These are phyloP conservation scores for Salix koriyanagi DNA, from an alignment of 345 rosid species.

Conservation along the genomic window DNA sequence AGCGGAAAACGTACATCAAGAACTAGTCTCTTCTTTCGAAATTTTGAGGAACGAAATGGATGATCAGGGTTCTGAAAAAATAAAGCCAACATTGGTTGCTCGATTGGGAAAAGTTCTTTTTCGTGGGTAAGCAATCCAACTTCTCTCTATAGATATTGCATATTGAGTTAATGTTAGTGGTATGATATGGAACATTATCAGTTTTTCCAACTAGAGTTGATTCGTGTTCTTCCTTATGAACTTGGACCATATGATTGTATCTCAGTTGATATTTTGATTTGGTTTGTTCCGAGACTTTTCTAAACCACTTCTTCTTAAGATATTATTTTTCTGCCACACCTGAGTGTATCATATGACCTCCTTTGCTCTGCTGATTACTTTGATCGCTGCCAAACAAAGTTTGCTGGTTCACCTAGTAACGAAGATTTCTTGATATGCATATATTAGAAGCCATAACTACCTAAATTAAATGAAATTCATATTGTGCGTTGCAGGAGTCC, in stretches of 20 bases:
- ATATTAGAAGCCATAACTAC: not conserved
- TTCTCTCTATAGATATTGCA: not conserved
- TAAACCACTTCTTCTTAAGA: too few species aligned
- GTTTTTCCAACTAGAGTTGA: too few species aligned
- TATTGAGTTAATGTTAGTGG: too few species aligned
- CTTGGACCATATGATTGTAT: too few species aligned
- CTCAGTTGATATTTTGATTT: too few species aligned
- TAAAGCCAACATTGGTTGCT: conserved; percentile 47
- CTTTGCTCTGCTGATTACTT: too few species aligned
- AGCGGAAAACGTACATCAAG: conserved; percentile 46
- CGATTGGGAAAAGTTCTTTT: conserved; percentile 54
- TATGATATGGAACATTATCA: too few species aligned
- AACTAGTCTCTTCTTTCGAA: conserved; percentile 40
- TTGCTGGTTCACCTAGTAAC: not conserved
- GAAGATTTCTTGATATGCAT: not conserved
- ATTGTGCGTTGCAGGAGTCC: conserved; percentile 26
- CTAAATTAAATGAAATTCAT: not conserved
- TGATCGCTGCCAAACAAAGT: not conserved
- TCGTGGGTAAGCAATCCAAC: conserved; percentile 32
- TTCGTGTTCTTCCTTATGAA: too few species aligned
- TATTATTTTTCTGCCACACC: too few species aligned
- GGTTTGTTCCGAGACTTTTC: too few species aligned
- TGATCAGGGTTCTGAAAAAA: conserved; percentile 6
- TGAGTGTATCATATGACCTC: too few species aligned
- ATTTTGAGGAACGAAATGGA: conserved; percentile 26